These are phyloP conservation scores for Thraustochytrium striatum DNA, from an alignment of 352 stramenopile genomes.

Conservation along the genomic window DNA sequence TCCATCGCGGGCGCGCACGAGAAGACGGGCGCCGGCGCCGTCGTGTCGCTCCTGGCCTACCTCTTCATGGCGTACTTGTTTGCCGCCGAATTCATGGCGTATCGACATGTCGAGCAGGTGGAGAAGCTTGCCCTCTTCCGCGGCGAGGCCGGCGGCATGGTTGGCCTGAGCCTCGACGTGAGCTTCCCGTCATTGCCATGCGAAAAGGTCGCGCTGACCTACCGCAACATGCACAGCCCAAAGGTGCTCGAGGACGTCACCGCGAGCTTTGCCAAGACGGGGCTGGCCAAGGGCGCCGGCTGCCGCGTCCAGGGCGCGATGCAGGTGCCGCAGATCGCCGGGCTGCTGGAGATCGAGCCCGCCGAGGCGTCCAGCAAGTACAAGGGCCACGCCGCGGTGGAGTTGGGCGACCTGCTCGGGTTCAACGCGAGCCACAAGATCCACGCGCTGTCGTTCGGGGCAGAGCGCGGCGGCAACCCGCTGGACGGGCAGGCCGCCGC, in stretches of 20 bases:
- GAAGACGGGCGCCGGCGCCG: neutral
- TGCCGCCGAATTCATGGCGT: conserved; percentile 16
- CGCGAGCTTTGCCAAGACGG: neutral
- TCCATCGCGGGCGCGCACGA: conserved; percentile 17
- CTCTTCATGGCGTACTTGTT: conserved; percentile 33
- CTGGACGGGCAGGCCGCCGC: conserved; percentile 58
- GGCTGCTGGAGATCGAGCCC: conserved; percentile 3
- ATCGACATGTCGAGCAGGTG: conserved; percentile 1
- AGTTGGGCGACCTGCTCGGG: conserved; percentile 57
- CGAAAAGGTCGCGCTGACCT: neutral
- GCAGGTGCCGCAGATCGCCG: neutral
- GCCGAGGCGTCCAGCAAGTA: neutral
- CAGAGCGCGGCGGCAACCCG: conserved; percentile 62
- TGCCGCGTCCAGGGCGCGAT: conserved; percentile 21
- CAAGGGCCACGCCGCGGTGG: conserved; percentile 1
- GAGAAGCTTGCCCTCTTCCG: conserved; percentile 14
- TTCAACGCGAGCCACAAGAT: conserved; percentile 77
- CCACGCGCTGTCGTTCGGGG: conserved; percentile 68
- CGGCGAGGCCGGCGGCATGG: neutral
- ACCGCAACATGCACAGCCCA: neutral
- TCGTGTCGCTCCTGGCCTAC: conserved; percentile 16
- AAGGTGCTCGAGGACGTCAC: conserved; percentile 15
- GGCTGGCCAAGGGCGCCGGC: neutral
- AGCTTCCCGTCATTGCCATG: neutral
- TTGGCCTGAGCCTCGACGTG: neutral